Percentiles rank a stretch among this genome's conserved stretches.
phyloP scores from a whole-genome alignment of 2,329 filamentous ascomycete genomes.

The Cephalotrichum gorgonifer region DNA sequence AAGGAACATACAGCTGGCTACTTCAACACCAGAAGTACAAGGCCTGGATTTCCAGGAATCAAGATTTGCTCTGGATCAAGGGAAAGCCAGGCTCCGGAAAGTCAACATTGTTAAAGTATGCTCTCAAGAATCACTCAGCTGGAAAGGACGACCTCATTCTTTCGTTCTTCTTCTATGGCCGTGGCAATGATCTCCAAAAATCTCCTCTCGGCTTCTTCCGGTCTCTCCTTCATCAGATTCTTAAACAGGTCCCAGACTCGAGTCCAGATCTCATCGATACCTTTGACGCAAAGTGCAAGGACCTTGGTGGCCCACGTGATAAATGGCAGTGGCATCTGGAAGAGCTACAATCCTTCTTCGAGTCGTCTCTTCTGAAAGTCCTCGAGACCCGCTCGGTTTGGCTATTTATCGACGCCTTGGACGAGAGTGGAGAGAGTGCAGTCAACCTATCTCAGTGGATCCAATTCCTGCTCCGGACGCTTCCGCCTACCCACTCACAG shows the following conservation, averaged over 20 bases:
- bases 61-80: constrained; percentile 23
- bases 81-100: constrained; percentile 29
- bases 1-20: constrained; percentile 22
- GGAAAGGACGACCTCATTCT: constrained; percentile 10
- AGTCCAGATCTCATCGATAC: constrained; percentile 9
- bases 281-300: constrained; percentile 8
- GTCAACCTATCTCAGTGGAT: constrained; percentile 11
- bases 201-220: constrained; percentile 22
- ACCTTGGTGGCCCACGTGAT: constrained; percentile 7
- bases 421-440: constrained; percentile 19
- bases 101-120: constrained; percentile 23
- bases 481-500: constrained; percentile 6
- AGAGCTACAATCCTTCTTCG: constrained; percentile 13
- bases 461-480: constrained; percentile 11
- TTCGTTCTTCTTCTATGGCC: constrained; percentile 16
- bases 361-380: constrained; percentile 11
- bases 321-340: constrained; percentile 16
- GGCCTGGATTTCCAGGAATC: constrained; percentile 11
- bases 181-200: constrained; percentile 19
- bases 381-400: constrained; percentile 11
- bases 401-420: constrained; percentile 23
- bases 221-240: constrained; percentile 21
- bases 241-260: constrained; percentile 13
- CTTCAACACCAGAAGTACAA: constrained; percentile 12
- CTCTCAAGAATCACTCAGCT: constrained; percentile 17